Percentiles rank a stretch among this genome's conserved stretches.
Conservation (phyloP, 768 basidiomycete genomes). For the Rubroboletus satanas region DNA sequence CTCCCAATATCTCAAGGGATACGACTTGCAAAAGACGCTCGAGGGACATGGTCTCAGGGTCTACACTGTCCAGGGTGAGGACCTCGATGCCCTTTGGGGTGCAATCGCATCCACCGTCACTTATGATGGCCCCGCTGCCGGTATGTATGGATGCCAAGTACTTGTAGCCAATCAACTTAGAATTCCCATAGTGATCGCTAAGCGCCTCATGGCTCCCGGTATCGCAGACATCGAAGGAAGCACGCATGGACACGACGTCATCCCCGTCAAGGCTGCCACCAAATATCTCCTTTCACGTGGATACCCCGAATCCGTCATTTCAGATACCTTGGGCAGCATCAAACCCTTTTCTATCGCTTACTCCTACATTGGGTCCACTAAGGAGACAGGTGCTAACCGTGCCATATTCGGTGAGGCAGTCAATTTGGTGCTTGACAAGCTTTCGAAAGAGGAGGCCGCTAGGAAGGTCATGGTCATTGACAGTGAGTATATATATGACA, state of each 20-base stretch:
- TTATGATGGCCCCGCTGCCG: constrained; percentile 73
- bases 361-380: constrained; percentile 64
- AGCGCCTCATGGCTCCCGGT: constrained; percentile 66
- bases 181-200: constrained; percentile 53
- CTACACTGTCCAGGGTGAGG: constrained; percentile 68
- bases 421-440: constrained; percentile 66
- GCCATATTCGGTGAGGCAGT: constrained; percentile 85
- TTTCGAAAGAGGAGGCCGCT: constrained; percentile 72
- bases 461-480: constrained; percentile 87
- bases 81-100: constrained; percentile 73
- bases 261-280: constrained; percentile 75
- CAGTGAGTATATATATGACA: constrained; percentile 40
- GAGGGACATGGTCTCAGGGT: constrained; percentile 82
- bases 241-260: constrained; percentile 80
- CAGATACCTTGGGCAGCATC: constrained; percentile 59
- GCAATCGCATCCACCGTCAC: constrained; percentile 54
- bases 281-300: constrained; percentile 68
- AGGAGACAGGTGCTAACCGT: constrained; percentile 76
- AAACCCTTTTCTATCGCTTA: constrained; percentile 55
- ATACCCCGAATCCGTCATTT: constrained; percentile 44
- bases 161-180: neutral
- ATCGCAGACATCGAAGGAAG: constrained; percentile 75
- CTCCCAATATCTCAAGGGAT: constrained; percentile 80
- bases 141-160: constrained; percentile 34
- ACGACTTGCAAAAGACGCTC: constrained; percentile 65